Evolutionary conservation across 2,329 filamentous ascomycete species (phyloP).

Genomic region (Didymella pomorum): DNA sequence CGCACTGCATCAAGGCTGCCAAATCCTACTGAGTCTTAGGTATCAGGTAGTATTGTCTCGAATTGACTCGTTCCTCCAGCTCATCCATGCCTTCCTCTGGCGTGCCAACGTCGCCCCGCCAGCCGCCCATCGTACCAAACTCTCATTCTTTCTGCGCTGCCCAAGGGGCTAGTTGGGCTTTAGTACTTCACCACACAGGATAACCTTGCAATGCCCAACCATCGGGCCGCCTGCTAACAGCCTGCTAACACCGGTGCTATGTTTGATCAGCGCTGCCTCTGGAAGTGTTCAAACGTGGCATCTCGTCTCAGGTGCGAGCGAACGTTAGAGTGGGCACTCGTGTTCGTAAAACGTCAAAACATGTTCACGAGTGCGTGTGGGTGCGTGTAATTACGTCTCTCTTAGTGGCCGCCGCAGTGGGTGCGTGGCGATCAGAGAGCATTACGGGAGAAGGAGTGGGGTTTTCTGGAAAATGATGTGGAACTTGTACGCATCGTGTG

Average conservation of each 20-base stretch:
- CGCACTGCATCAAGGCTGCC: too few species aligned
- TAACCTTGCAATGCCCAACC: slow-evolving; percentile 10
- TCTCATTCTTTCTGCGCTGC: slow-evolving; percentile 7
- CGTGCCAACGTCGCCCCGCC: slow-evolving; percentile 10
- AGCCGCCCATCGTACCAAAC: slow-evolving; percentile 16
- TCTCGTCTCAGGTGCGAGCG: background rate
- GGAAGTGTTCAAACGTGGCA: slow-evolving; percentile 1
- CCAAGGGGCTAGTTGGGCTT: slow-evolving; percentile 15
- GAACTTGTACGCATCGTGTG: too few species aligned
- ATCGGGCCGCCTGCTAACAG: slow-evolving; percentile 4
- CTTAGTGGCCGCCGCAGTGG: background rate
- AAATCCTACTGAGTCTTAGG: too few species aligned
- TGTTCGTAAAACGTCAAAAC: too few species aligned
- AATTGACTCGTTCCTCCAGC: slow-evolving; percentile 3
- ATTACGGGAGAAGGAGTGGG: slow-evolving; percentile 12
- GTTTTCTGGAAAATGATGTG: slow-evolving; percentile 8
- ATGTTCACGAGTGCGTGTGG: too few species aligned
- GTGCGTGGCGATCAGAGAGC: slow-evolving; percentile 4
- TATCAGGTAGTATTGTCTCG: too few species aligned
- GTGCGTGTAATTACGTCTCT: background rate
- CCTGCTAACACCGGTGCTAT: background rate
- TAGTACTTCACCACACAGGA: background rate
- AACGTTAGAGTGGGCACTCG: too few species aligned
- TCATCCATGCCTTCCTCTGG: background rate
- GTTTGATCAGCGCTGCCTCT: too few species aligned